phyloP scores from a whole-genome alignment of 176 grass and related monocot genomes.

The Poa annua region DNA sequence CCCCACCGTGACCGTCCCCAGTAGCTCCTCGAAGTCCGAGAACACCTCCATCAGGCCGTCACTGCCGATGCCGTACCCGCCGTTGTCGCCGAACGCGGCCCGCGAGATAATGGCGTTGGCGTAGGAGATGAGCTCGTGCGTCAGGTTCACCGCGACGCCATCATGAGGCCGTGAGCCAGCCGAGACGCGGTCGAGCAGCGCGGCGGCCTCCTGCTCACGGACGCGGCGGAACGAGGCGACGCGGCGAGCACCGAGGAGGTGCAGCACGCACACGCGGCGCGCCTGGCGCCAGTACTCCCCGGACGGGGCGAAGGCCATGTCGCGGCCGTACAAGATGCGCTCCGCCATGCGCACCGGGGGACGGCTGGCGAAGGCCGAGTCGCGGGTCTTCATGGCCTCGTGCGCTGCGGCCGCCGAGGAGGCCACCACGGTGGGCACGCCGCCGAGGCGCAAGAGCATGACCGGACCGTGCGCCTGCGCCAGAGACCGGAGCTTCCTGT shows the following conservation, averaged over 20 bases:
- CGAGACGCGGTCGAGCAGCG: conserved; percentile 35
- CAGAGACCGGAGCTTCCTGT: conserved; percentile 44
- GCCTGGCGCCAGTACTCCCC: conserved; percentile 62
- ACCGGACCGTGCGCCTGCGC: conserved; percentile 54
- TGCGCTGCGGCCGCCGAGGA: conserved; percentile 54
- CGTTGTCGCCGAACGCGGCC: conserved; percentile 6
- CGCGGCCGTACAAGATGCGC: conserved; percentile 47
- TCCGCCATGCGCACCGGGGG: conserved; percentile 24
- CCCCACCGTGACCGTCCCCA: conserved; percentile 35
- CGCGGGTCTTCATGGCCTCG: conserved; percentile 54
- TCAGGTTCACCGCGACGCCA: neutral
- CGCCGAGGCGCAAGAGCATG: conserved; percentile 56
- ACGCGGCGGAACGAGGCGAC: conserved; percentile 36
- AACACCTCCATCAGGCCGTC: conserved; percentile 48
- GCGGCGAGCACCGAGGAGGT: conserved; percentile 51
- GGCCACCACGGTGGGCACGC: conserved; percentile 42
- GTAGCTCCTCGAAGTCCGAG: conserved; percentile 53
- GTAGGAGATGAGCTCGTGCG: neutral
- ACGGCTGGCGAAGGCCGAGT: conserved; percentile 58
- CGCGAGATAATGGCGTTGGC: conserved; percentile 1
- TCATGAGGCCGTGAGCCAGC: neutral
- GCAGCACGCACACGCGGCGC: conserved; percentile 50
- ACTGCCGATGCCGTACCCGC: neutral
- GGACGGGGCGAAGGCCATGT: conserved; percentile 61
- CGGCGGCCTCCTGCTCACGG: conserved; percentile 44